These are phyloP conservation scores for Thalassiosira hispida DNA, from an alignment of 352 stramenopile genomes.

Conservation along the genomic window DNA sequence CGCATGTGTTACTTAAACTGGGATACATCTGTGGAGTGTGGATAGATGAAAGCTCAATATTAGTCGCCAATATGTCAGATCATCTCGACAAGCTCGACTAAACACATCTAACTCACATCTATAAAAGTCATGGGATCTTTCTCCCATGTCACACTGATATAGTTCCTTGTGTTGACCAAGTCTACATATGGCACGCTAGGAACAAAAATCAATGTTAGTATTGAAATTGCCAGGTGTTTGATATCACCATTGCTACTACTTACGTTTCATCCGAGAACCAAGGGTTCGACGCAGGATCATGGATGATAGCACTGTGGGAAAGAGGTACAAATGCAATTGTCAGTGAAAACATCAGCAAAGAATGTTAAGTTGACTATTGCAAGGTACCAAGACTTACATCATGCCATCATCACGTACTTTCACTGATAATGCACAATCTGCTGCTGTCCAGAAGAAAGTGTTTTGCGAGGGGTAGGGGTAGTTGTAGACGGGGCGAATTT, in stretches of 20 bases:
- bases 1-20: slow-evolving; percentile 44
- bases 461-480: slow-evolving; percentile 49
- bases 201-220: not conserved
- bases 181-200: slow-evolving; percentile 37
- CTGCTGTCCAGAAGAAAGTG: slow-evolving; percentile 60
- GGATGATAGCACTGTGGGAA: slow-evolving; percentile 39
- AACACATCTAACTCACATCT: slow-evolving; percentile 15
- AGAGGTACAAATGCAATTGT: not conserved
- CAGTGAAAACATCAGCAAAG: slow-evolving; percentile 19
- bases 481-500: slow-evolving; percentile 45
- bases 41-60: not conserved
- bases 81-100: not conserved
- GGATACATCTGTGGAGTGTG: slow-evolving; percentile 37
- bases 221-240: not conserved
- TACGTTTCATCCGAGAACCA: slow-evolving; percentile 42
- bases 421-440: slow-evolving; percentile 40
- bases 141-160: slow-evolving; percentile 58
- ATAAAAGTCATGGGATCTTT: slow-evolving; percentile 50
- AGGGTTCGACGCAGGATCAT: slow-evolving; percentile 38
- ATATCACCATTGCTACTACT: slow-evolving; percentile 25
- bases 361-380: slow-evolving; percentile 23
- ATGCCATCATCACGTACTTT: slow-evolving; percentile 57
- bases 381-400: slow-evolving; percentile 38
- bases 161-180: slow-evolving; percentile 54
- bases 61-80: not conserved